Percentiles rank a stretch among this genome's conserved stretches.
These are phyloP conservation scores for Ophiostoma sp. DNA, from an alignment of 2,329 filamentous ascomycete species.

Conservation along the genomic window DNA sequence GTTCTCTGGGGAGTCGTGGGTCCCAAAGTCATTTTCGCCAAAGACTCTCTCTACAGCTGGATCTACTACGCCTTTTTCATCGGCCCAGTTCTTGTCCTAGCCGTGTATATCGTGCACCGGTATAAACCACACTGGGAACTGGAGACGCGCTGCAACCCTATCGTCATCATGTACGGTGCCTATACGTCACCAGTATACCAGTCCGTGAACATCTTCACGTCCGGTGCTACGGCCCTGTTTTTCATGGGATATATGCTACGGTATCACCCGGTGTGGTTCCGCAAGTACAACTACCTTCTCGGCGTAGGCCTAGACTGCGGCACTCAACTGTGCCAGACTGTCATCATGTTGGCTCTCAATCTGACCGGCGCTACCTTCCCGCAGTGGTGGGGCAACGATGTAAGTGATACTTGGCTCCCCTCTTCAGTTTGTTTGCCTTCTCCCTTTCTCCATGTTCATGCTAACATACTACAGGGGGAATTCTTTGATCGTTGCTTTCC, in stretches of 20 bases:
- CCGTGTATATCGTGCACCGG: conserved; percentile 29
- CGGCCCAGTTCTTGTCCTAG: conserved; percentile 29
- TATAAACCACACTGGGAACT: conserved; percentile 31
- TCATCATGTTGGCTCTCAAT: conserved; percentile 32
- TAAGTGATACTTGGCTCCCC: conserved; percentile 12
- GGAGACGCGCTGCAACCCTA: conserved; percentile 30
- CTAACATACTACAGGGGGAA: background rate
- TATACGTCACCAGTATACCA: conserved; percentile 30
- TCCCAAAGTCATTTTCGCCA: conserved; percentile 31
- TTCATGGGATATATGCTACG: conserved; percentile 33
- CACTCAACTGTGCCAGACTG: conserved; percentile 30
- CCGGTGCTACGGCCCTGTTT: conserved; percentile 28
- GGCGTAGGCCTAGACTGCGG: conserved; percentile 37
- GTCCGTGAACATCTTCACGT: conserved; percentile 31
- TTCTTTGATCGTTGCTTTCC: conserved; percentile 19
- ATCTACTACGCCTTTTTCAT: conserved; percentile 32
- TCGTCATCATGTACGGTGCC: conserved; percentile 31
- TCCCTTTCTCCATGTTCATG: background rate
- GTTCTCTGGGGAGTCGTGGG: conserved; percentile 37
- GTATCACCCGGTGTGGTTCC: conserved; percentile 36
- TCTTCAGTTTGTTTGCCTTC: background rate
- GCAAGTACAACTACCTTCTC: conserved; percentile 41
- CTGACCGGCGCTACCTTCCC: conserved; percentile 29
- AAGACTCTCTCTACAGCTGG: conserved; percentile 29
- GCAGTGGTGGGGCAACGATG: conserved; percentile 33